These are phyloP conservation scores for Geranomyces michiganensis DNA, from an alignment of 192 early-diverging fungal species.

Conservation along the genomic window DNA sequence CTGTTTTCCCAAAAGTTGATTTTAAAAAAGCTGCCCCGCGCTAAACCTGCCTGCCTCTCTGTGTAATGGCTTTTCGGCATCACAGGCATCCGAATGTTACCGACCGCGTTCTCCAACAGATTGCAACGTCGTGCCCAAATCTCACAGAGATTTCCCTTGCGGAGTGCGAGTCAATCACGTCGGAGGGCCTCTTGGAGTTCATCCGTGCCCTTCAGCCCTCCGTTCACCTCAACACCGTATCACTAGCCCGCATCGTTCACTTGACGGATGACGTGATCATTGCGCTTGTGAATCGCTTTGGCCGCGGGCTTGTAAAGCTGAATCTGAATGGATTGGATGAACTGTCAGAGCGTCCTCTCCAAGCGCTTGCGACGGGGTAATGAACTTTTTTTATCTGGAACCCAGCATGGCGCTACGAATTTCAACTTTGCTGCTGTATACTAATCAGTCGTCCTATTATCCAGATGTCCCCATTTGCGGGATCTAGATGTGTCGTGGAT, in stretches of 20 bases:
- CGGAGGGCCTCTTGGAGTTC: slow-evolving; percentile 54
- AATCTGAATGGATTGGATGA: slow-evolving; percentile 74
- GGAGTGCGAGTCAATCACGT: slow-evolving; percentile 64
- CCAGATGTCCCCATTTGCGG: slow-evolving; percentile 38
- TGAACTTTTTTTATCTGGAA: background rate
- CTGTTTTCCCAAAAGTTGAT: no score
- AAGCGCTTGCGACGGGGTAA: slow-evolving; percentile 43
- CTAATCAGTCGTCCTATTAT: no score
- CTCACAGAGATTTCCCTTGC: slow-evolving; percentile 66
- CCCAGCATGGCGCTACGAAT: no score
- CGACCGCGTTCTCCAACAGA: slow-evolving; percentile 2
- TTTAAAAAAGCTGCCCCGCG: no score
- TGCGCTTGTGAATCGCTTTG: slow-evolving; percentile 63
- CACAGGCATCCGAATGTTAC: no score
- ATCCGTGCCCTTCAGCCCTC: slow-evolving; percentile 44
- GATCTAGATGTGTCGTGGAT: slow-evolving; percentile 76
- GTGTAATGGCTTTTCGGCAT: no score
- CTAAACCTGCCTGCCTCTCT: no score
- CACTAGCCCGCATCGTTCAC: slow-evolving; percentile 65
- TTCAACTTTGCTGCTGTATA: slow-evolving; percentile 11
- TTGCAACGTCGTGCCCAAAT: slow-evolving; percentile 58
- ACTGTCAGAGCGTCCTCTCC: slow-evolving; percentile 59
- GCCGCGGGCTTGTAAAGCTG: slow-evolving; percentile 55
- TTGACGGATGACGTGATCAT: slow-evolving; percentile 65
- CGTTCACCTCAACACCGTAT: slow-evolving; percentile 53